Base-by-base conservation (phyloP, 2,329 filamentous ascomycete species). In the Leptographium lundbergii region DNA sequence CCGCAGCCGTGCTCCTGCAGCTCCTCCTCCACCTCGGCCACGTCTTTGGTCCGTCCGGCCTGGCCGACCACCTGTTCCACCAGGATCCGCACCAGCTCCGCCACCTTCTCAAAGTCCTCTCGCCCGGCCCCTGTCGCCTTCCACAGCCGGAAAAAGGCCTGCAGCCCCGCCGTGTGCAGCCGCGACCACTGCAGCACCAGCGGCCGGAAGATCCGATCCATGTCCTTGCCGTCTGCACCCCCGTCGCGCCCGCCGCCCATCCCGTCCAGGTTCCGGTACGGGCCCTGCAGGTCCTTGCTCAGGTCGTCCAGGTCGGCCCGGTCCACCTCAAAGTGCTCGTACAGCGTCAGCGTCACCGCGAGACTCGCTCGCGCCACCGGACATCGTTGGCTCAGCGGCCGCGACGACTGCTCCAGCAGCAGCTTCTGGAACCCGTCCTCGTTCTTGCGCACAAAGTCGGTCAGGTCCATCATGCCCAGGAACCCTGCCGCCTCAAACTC, bases 401-500 rank as follows among this genome's bases (percentile, higher is more conserved):
- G 84, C 7, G 86, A 84, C 4, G 89, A 87, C 72, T 99, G 94
- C 72, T 99, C 94, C 42, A 96, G 76, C 19, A 99, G 74, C 65
- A 95, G 78, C 73, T 95, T 96, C 69, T 96, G 91, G 66, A 95
- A 97, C 13, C 84, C 84, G 68, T 96, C 91, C 70, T 96, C 90
- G 68, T 96, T 86, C 69, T 91, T 95, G 67, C 88, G 83, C 55
- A 96, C 90, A 69, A 90, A 99, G 71, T 97, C 91, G 2, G 91
- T 89, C 67, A 99, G 73, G 70, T 99, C 94, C 91, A 99, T 97
- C 82, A 99, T 89, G 32, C 94, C 94, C 58, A 99, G 73, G 69
- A 91, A 97, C 0, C 94, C 94, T 32, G 88, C 87, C 47, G 82
- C 77, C 24, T 90, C 85, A 68, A 99, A 97, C 66, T 99, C 94